These are phyloP conservation scores for Globisporangium alternatum DNA, from an alignment of 352 stramenopile genomes.

Conservation along the genomic window DNA sequence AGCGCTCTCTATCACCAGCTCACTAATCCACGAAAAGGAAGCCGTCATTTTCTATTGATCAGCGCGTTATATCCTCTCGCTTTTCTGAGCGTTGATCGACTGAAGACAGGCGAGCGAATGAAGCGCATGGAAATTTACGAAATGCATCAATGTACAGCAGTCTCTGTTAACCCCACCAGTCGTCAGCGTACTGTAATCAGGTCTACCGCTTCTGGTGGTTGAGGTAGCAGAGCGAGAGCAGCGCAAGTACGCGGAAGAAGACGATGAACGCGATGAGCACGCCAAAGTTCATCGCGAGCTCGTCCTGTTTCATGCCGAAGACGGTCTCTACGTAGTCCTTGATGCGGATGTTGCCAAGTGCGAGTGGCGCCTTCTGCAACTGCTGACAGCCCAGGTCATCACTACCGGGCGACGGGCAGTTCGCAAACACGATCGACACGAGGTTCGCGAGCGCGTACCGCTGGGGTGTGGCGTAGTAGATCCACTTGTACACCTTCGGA, in stretches of 20 bases:
- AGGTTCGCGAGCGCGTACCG: conserved; percentile 40
- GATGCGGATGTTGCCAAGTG: conserved; percentile 25
- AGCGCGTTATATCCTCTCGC: too few relatives aligned
- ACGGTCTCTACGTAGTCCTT: conserved; percentile 35
- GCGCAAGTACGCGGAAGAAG: conserved; percentile 37
- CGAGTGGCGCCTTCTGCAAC: conserved; percentile 15
- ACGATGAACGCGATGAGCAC: conserved; percentile 37
- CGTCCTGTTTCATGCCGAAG: conserved; percentile 30
- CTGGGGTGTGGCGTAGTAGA: conserved; percentile 33
- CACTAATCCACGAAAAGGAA: too few relatives aligned
- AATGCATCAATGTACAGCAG: too few relatives aligned
- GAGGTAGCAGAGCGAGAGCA: conserved; percentile 42
- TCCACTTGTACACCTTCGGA: conserved; percentile 41
- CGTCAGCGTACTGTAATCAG: background rate
- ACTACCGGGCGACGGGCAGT: conserved; percentile 35
- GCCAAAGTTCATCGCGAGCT: conserved; percentile 19
- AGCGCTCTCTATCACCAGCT: too few relatives aligned
- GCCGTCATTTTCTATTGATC: too few relatives aligned
- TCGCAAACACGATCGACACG: conserved; percentile 36
- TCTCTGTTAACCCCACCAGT: too few relatives aligned
- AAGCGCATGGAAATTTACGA: too few relatives aligned
- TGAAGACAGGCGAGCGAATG: too few relatives aligned
- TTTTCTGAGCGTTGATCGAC: too few relatives aligned
- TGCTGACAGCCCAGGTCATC: conserved; percentile 21
- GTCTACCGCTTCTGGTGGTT: conserved; percentile 21